Base-by-base conservation (phyloP, 495 filamentous ascomycete genomes). In the Annulohypoxylon bovei region DNA sequence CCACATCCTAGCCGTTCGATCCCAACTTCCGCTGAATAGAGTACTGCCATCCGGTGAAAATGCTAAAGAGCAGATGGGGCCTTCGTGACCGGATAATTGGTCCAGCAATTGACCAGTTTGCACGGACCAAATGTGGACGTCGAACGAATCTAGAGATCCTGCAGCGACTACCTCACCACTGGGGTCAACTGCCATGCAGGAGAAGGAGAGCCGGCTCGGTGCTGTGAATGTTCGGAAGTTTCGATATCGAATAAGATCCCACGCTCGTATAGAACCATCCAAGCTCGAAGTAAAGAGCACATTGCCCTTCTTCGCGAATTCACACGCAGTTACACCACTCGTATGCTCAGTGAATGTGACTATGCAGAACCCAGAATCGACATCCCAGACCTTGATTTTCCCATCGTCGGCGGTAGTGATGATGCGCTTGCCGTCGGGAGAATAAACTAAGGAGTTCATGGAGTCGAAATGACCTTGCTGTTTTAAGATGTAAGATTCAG, bases 321-420 rank as follows among this genome's bases (percentile, higher is more conserved):
- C 89, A 76, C 93, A 97, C 6, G 93, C 93, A n/a, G 95, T 98
- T 20, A 99, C 93, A 55, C 93, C 94, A 67, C 93, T 94, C 0
- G 92, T 93, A 80, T 99, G 95, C 78, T 99, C 95, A 1, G 95
- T 98, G 69, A 99, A 99, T 0, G 95, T 98, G 12, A 98, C 94
- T 60, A 98, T 92, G 75, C 95, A 98, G 82, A 99, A 99, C 6
- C 95, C 95, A 6, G 95, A 97, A 63, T 91, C 91, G 54, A 93
- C 89, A 74, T 99, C 95, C 95, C 95, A 99, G 32, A 99, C 91
- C 78, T 99, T 99, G 78, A 98, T 90, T 80, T 97, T 98, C 32
- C 95, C 95, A 78, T 99, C 95, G 72, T 99, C 95, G 16, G 95
- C 91, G 3, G 93, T 89, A 0, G 96, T 99, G 58, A 98, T 90